Evolutionary conservation across 2,329 filamentous ascomycete species (phyloP).

Genomic region (Talaromyces funiculosus): DNA sequence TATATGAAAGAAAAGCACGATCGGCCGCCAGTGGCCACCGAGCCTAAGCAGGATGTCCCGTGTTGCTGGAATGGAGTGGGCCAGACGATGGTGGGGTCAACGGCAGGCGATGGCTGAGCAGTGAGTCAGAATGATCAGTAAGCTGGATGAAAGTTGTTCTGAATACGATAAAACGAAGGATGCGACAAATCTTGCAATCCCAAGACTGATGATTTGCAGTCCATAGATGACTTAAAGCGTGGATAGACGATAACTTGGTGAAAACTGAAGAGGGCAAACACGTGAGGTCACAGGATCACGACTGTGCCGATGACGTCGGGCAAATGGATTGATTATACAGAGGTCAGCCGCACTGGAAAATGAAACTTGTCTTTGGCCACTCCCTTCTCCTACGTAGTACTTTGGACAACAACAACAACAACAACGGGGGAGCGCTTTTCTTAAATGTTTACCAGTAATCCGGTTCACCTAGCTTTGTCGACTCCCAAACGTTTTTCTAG

Average conservation of each 20-base stretch:
- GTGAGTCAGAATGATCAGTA: background rate
- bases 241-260: background rate
- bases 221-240: too few species aligned
- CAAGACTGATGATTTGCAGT: background rate
- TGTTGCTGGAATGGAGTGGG: background rate
- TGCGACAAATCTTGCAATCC: background rate
- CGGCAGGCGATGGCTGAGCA: background rate
- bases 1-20: background rate
- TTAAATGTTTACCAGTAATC: background rate
- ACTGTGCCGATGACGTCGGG: slow-evolving; percentile 9
- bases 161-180: background rate
- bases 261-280: background rate
- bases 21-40: background rate
- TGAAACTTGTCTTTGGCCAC: background rate
- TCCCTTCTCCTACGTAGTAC: too few species aligned
- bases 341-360: background rate
- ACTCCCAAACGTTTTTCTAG: background rate
- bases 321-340: background rate
- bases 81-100: slow-evolving; percentile 8
- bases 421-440: background rate
- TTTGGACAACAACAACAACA: background rate
- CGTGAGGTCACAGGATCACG: slow-evolving; percentile 9
- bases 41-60: background rate
- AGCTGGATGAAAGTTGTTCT: background rate
- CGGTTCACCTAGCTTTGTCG: background rate